phyloP scores from a whole-genome alignment of 345 rosid genomes.

The Melaleuca quinquenervia region DNA sequence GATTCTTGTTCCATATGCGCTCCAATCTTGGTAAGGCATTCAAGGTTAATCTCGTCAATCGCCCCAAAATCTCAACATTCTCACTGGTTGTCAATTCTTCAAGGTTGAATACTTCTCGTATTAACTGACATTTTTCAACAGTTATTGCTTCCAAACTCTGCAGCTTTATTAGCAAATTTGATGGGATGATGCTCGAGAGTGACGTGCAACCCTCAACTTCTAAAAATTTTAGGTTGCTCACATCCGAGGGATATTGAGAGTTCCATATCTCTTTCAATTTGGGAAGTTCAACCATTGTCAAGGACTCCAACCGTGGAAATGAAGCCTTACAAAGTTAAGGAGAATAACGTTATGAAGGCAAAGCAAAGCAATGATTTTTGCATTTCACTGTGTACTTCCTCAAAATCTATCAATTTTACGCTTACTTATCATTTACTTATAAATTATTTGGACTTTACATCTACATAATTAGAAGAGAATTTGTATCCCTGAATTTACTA shows the following conservation, averaged over 20 bases:
- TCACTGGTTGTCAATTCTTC: fast-evolving
- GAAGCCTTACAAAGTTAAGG: no score
- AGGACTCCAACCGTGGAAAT: no score
- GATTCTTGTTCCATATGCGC: background rate
- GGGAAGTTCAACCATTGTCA: no score
- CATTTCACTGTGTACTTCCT: background rate
- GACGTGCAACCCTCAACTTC: fast-evolving
- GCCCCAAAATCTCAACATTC: background rate
- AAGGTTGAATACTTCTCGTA: background rate
- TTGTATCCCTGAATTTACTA: background rate
- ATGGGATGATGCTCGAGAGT: no score
- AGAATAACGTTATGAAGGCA: no score
- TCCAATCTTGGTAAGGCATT: background rate
- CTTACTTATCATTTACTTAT: background rate
- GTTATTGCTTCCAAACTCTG: background rate
- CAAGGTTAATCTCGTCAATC: background rate
- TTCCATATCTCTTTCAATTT: no score
- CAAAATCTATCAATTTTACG: background rate
- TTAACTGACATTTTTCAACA: background rate
- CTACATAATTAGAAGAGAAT: background rate
- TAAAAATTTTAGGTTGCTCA: no score
- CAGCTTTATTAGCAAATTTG: background rate
- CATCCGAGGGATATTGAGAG: no score
- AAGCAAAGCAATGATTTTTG: fast-evolving
- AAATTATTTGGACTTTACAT: background rate